Conservation (phyloP, 2,329 filamentous ascomycete genomes). For the Emergomyces pasteurianus region DNA sequence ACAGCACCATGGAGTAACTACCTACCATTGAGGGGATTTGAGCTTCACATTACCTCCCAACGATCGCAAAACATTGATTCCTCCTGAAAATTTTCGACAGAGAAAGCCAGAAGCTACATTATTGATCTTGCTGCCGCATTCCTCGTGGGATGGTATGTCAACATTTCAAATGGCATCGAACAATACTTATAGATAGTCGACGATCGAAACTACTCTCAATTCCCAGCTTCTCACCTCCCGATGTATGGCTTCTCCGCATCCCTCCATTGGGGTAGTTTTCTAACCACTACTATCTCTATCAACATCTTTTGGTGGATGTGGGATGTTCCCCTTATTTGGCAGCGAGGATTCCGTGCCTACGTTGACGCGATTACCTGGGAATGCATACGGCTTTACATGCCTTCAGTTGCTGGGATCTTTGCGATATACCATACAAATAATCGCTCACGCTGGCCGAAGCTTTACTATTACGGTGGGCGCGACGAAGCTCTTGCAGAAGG, state of each 20-base stretch:
- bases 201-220: neutral
- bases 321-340: conserved; percentile 1
- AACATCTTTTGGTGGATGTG: conserved; percentile 1
- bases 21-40: neutral
- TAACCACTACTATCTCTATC: neutral
- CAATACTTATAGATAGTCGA: neutral
- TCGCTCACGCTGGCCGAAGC: neutral
- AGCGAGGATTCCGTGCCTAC: neutral
- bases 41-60: neutral
- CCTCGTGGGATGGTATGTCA: neutral
- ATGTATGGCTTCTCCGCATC: neutral
- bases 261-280: neutral
- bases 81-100: neutral
- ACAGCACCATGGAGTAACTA: neutral
- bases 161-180: neutral
- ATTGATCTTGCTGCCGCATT: neutral
- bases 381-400: conserved; percentile 1
- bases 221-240: neutral
- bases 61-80: neutral
- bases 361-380: conserved; percentile 3
- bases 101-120: neutral
- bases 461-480: conserved; percentile 1
- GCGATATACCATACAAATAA: neutral
- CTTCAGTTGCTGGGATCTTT: neutral
- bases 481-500: neutral